These are phyloP conservation scores for Cladosporium sp. DNA, from an alignment of 2,329 filamentous ascomycete species.

Conservation along the genomic window DNA sequence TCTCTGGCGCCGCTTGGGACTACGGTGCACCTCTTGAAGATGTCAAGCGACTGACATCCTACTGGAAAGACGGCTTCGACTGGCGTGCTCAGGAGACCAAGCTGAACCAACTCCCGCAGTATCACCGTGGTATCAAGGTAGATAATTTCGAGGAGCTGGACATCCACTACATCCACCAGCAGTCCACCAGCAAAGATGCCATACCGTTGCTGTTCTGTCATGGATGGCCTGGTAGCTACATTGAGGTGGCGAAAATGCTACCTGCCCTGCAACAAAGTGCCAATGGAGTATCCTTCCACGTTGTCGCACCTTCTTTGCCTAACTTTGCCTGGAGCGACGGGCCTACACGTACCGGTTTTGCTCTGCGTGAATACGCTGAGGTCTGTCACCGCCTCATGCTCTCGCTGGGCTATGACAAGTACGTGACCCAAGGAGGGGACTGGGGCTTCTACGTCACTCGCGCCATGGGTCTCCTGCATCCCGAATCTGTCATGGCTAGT, in stretches of 20 bases:
- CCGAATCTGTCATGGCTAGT: constrained; percentile 52
- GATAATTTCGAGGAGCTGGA: constrained; percentile 51
- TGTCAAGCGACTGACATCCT: constrained; percentile 53
- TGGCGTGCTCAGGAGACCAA: constrained; percentile 58
- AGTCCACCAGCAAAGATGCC: constrained; percentile 46
- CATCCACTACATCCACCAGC: constrained; percentile 63
- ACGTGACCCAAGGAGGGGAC: constrained; percentile 59
- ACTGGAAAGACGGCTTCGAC: constrained; percentile 57
- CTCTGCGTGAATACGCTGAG: constrained; percentile 59
- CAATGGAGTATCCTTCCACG: constrained; percentile 46
- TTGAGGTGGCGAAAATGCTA: constrained; percentile 63
- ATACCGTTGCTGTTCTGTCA: constrained; percentile 67
- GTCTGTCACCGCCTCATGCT: constrained; percentile 66
- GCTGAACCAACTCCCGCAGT: constrained; percentile 61
- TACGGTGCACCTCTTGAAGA: constrained; percentile 59
- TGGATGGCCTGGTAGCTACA: constrained; percentile 65
- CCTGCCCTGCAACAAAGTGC: constrained; percentile 37
- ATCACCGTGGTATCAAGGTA: constrained; percentile 43
- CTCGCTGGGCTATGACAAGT: constrained; percentile 60
- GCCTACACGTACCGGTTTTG: constrained; percentile 53
- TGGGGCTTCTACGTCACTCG: constrained; percentile 67
- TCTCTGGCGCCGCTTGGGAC: constrained; percentile 50
- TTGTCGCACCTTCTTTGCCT: constrained; percentile 53
- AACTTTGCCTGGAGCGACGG: constrained; percentile 54
- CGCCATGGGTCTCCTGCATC: constrained; percentile 57